Conservation (phyloP, 1,284 basidiomycete genomes). For the Sporisorium exsertum region DNA sequence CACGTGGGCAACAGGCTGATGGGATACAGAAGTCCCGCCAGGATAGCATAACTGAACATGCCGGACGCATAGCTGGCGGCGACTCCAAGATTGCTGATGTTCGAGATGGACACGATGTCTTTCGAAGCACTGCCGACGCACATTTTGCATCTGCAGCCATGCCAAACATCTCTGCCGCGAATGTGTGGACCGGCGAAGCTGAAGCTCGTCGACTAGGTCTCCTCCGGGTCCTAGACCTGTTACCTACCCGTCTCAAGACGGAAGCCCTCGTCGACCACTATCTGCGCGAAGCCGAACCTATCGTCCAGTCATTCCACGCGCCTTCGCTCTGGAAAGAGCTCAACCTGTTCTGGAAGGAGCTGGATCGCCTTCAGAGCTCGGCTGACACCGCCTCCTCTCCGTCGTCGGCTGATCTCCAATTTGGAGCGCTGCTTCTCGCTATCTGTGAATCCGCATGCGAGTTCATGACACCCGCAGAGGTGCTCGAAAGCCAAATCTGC, state of each 20-base stretch:
- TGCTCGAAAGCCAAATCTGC: constrained; percentile 43
- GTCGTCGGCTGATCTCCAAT: constrained; percentile 34
- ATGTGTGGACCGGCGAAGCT: background rate
- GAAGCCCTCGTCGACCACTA: constrained; percentile 40
- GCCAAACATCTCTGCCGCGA: constrained; percentile 17
- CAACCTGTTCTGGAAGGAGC: constrained; percentile 27
- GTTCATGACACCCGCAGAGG: constrained; percentile 46
- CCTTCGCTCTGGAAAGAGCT: constrained; percentile 35
- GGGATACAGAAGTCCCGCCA: background rate
- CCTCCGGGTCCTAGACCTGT: constrained; percentile 19
- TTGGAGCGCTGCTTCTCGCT: constrained; percentile 38
- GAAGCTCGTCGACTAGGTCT: constrained; percentile 7
- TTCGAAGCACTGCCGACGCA: background rate
- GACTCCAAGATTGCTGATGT: background rate
- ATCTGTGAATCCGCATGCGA: constrained; percentile 51
- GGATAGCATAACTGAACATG: background rate
- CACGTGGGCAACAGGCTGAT: background rate
- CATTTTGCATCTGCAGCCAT: constrained; percentile 20
- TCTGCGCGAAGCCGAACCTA: constrained; percentile 39
- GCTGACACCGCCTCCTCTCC: background rate
- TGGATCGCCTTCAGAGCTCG: constrained; percentile 10
- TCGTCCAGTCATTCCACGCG: constrained; percentile 36
- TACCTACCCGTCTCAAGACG: constrained; percentile 33
- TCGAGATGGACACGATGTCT: background rate
- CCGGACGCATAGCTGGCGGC: background rate